These are phyloP conservation scores for Glomus cerebriforme DNA, from an alignment of 192 early-diverging fungal species.

Conservation along the genomic window DNA sequence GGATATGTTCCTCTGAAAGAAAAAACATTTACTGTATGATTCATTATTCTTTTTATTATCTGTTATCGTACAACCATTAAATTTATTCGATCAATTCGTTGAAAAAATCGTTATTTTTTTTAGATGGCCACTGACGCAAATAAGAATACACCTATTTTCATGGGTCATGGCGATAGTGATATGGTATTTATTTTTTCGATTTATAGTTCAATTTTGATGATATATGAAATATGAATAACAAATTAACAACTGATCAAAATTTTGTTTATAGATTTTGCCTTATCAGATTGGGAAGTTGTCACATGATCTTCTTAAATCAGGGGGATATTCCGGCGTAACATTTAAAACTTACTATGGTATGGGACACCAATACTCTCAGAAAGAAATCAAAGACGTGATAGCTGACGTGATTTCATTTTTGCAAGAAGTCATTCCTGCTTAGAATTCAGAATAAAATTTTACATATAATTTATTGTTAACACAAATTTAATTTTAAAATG, in stretches of 20 bases:
- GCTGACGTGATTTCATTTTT: slow-evolving; percentile 71
- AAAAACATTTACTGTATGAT: slow-evolving; percentile 50
- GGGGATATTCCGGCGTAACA: slow-evolving; percentile 63
- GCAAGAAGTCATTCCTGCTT: slow-evolving; percentile 47
- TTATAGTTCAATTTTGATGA: background rate
- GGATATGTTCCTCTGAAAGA: slow-evolving; percentile 72
- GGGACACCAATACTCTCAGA: slow-evolving; percentile 67
- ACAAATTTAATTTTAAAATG: too few relatives aligned
- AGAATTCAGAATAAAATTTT: too few relatives aligned
- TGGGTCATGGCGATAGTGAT: slow-evolving; percentile 84
- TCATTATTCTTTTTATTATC: background rate
- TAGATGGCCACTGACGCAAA: slow-evolving; percentile 59
- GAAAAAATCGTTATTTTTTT: background rate
- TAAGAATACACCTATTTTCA: slow-evolving; percentile 75
- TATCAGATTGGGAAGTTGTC: slow-evolving; percentile 74
- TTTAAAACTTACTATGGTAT: slow-evolving; percentile 83
- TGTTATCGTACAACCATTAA: too few relatives aligned
- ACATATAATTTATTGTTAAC: too few relatives aligned
- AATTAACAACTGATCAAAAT: background rate
- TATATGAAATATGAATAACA: background rate
- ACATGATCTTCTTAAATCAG: slow-evolving; percentile 57
- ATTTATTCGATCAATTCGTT: background rate
- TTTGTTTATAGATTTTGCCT: slow-evolving; percentile 55
- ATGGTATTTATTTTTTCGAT: slow-evolving; percentile 32
- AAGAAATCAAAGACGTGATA: slow-evolving; percentile 74